Conservation (phyloP, 306 rosid species). For the Cicer pinnatifidum region DNA sequence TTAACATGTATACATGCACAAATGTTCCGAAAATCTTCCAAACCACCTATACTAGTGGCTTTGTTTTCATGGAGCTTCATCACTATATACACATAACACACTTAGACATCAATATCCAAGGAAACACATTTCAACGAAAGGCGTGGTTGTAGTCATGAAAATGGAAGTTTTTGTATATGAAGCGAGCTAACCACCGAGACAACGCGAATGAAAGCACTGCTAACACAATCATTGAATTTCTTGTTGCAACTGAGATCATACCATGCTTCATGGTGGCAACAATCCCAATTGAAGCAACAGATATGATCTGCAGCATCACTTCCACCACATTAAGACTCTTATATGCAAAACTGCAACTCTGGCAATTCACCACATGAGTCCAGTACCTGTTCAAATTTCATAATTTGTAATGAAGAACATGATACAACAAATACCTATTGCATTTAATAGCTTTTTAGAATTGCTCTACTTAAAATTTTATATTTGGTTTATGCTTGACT, state of each 20-base stretch:
- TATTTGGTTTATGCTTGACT: not conserved
- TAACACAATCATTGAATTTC: constrained; percentile 55
- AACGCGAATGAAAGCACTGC: constrained; percentile 70
- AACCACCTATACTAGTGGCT: not conserved
- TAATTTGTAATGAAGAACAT: not conserved
- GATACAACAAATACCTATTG: not conserved
- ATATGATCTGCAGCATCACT: constrained; percentile 62
- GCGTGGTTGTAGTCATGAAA: constrained; percentile 87
- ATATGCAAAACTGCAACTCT: constrained; percentile 77
- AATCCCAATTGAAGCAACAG: constrained; percentile 68
- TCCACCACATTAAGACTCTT: constrained; percentile 70
- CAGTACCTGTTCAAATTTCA: constrained; percentile 59
- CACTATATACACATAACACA: constrained; percentile 1
- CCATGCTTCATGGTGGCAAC: constrained; percentile 69
- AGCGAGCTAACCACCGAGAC: constrained; percentile 78
- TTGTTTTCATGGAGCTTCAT: constrained; percentile 22
- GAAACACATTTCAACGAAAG: constrained; percentile 48
- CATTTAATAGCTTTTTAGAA: not conserved
- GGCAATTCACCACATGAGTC: constrained; percentile 84
- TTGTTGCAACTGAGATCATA: constrained; percentile 48
- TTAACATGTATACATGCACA: constrained; percentile 1
- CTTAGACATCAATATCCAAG: constrained; percentile 6
- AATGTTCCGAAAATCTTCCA: constrained; percentile 1
- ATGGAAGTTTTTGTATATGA: constrained; percentile 74
- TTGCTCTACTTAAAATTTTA: not conserved